Evolutionary conservation across 495 filamentous ascomycete species (phyloP), one percentile per base, ranked within the genome.

Genomic region (Penicillium dipodomyicola): DNA sequence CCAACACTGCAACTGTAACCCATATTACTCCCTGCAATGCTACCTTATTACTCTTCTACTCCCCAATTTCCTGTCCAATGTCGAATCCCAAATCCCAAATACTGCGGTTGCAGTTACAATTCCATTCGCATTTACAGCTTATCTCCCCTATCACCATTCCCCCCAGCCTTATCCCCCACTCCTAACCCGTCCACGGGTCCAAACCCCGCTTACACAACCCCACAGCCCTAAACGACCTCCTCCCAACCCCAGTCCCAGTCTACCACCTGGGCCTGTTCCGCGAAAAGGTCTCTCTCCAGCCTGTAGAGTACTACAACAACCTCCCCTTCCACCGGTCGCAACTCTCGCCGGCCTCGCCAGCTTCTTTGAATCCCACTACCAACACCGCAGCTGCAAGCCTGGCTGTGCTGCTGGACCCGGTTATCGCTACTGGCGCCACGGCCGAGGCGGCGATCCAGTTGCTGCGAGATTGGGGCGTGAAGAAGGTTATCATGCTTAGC

Each of bases 251-350:
- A 3, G 88, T 90, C 33, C 87, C 92, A 15, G 83, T 97, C 60
- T 90, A 97, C 74, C 93, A 97, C 71, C 86, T 97, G 22, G 93
- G 93, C 43, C 85, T 97, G 58, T 97, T 89, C 77, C 88, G 93
- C 64, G 93, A 96, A 65, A 87, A 86, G 30, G 81, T 83, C 57
- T 89, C 88, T 35, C 85, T 96, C 27, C 82, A 88, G 49, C 92
- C 93, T 0, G 93, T 97, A 46, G 93, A 97, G 76, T 97, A 97
- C 81, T 97, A 97, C 80, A 97, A 85, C 77, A 97, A 97, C 73
- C 88, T 97, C 19, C 92, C 93, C 35, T 88, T 90, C 71, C 84
- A 91, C 65, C 76, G 60, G 32, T 64, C 63, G 57, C 63, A 52
- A 56, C 63, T 49, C 54, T 72, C 58, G 9, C 70, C 61, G 29